A percentile compares a stretch with the other conserved stretches of the same genome.
Evolutionary conservation across 1,284 basidiomycete genomes (phyloP).

Genomic region (Apiotrichum laibachii): DNA sequence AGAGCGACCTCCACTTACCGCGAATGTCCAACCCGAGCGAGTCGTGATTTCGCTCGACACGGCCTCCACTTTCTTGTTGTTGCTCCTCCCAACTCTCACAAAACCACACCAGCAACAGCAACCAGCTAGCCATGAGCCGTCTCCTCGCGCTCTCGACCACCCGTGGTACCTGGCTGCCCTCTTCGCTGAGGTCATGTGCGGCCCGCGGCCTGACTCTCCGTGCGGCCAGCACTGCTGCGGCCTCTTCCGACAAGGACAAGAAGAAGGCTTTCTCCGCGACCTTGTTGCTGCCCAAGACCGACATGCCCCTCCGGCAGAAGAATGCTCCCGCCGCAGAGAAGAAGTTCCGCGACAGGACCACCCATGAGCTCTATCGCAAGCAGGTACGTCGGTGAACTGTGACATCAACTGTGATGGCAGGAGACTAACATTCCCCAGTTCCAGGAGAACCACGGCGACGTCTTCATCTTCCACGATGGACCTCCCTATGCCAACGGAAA

Average conservation of each 20-base stretch:
- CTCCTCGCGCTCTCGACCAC: constrained; percentile 8
- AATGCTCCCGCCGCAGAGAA: constrained; percentile 63
- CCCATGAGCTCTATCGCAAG: constrained; percentile 75
- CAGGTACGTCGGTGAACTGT: constrained; percentile 62
- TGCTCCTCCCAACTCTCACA: too few relatives aligned
- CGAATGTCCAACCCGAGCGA: background rate
- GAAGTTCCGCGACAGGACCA: constrained; percentile 63
- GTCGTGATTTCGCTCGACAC: too few relatives aligned
- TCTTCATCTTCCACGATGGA: constrained; percentile 90
- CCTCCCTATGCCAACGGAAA: constrained; percentile 97
- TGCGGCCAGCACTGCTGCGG: constrained; percentile 1
- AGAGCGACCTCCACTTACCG: constrained; percentile 2
- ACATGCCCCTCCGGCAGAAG: constrained; percentile 73
- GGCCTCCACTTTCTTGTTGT: too few relatives aligned
- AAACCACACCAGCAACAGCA: background rate
- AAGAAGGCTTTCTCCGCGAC: constrained; percentile 61
- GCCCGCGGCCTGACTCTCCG: background rate
- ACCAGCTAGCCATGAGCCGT: constrained; percentile 12
- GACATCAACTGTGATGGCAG: background rate
- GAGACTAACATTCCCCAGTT: constrained; percentile 54
- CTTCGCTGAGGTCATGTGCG: background rate
- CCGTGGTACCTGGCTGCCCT: background rate
- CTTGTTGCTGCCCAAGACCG: constrained; percentile 77
- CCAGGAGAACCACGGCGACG: constrained; percentile 55
- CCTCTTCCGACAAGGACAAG: constrained; percentile 18